Base-by-base conservation (phyloP, 192 early-diverging fungal species). In the Backusella liffmaniae region DNA sequence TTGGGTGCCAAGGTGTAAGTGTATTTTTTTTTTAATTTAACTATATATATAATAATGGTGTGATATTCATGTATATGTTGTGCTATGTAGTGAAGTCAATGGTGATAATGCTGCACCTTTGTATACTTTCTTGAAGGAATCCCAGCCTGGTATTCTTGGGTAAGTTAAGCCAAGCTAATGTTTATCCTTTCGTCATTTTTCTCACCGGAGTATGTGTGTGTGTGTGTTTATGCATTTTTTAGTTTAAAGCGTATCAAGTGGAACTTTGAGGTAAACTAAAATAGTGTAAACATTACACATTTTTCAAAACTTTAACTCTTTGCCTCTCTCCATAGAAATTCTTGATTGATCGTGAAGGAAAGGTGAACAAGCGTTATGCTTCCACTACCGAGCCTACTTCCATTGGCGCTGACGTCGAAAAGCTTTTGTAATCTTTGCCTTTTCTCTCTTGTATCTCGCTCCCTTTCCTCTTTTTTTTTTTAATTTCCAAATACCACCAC, bases 1-100 rank as follows among this genome's bases (percentile, higher is more conserved):
- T 88, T 97, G 77, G 91, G 93, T 84, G 89, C 92, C 73, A 96
- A 96, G 84, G 81, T 94, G 79, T 80, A 67, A 69, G 74, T 16
- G 72, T 44, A 44, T 44, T 44, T 62, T 62, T 21, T 59, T 62
- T 4, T 62, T 8, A 23, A 21, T 7, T 53, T 53, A 8, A 4
- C 26, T 4, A 3, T 29, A 3, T n/a, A 56, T n/a, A 56, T n/a
- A 26, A 21, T 21, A 39, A 12, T 39, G 37, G 10, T 9, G n/a
- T 56, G 7, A 21, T 23, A 29, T 34, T 49, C 35, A 56, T 56
- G 18, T 70, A 36, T 65, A 56, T 36, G 16, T 26, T 44, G 37
- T 26, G 21, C 16, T 59, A 0, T 42, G 5, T 68, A 80, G 79
- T 44, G 91, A 97, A 73, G 96, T 95, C 34, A 94, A 93, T 69